These are phyloP conservation scores for Fusarium sp. DNA, from an alignment of 2,329 filamentous ascomycete species.

Conservation along the genomic window DNA sequence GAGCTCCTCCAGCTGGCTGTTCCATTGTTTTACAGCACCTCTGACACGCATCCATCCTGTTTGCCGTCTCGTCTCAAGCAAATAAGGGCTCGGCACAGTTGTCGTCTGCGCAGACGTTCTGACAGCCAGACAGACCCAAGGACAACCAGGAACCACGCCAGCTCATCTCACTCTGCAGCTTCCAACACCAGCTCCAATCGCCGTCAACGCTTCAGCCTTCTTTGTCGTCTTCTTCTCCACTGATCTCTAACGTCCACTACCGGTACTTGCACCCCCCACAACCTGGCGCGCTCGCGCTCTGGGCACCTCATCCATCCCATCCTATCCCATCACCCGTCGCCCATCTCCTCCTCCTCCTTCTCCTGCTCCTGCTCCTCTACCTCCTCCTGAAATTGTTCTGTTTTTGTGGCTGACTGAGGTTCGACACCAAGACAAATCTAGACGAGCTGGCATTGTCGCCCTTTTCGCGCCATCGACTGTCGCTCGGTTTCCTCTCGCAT, in stretches of 20 bases:
- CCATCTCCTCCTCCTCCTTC: neutral
- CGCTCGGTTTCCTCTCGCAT: neutral
- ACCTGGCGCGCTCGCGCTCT: constrained; percentile 21
- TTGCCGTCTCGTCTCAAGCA: constrained; percentile 36
- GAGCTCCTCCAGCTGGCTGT: neutral
- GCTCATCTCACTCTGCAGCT: constrained; percentile 39
- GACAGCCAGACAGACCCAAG: constrained; percentile 20
- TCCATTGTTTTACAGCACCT: neutral
- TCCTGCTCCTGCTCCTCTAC: neutral
- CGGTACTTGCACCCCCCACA: constrained; percentile 27
- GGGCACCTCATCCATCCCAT: constrained; percentile 20
- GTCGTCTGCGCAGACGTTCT: neutral
- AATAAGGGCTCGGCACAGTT: constrained; percentile 19
- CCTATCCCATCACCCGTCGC: neutral
- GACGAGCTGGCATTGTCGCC: constrained; percentile 10
- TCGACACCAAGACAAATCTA: constrained; percentile 5
- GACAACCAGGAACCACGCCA: constrained; percentile 25
- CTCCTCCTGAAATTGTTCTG: constrained; percentile 13
- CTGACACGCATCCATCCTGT: constrained; percentile 39
- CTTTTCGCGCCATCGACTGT: neutral
- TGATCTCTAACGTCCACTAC: constrained; percentile 41
- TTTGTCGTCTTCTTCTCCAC: constrained; percentile 29
- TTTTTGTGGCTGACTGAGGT: constrained; percentile 23
- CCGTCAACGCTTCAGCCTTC: constrained; percentile 23
- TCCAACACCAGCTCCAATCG: constrained; percentile 24